Percentiles rank a stretch among this genome's conserved stretches.
Conservation (phyloP, 176 grass and related monocot species). For the Paspalum notatum region DNA sequence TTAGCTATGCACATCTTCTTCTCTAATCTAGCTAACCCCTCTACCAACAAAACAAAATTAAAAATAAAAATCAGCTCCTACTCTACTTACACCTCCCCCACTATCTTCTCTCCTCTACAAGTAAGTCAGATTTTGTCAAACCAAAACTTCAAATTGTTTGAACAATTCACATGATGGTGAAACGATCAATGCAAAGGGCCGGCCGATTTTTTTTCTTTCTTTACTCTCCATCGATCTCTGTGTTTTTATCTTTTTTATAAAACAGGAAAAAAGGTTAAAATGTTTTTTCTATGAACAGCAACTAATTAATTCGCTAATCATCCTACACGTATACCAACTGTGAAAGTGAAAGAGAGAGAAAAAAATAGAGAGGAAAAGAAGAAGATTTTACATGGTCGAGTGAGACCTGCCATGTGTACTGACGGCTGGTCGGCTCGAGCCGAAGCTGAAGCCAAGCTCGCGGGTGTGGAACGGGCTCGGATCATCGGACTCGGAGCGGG, state of each 20-base stretch:
- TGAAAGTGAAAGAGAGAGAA: background rate
- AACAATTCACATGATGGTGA: conserved; percentile 28
- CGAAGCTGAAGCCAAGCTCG: conserved; percentile 28
- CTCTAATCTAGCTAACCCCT: conserved; percentile 8
- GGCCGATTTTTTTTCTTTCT: no score
- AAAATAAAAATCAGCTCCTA: conserved; percentile 12
- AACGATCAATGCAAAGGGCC: background rate
- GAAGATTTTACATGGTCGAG: conserved; percentile 40
- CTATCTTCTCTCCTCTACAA: background rate
- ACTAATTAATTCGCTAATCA: conserved; percentile 12
- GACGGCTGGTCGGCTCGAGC: conserved; percentile 15
- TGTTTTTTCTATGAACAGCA: conserved; percentile 54
- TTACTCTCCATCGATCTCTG: background rate
- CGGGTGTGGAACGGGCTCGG: conserved; percentile 43
- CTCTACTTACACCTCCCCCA: background rate
- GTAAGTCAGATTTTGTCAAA: conserved; percentile 39
- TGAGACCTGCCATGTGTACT: conserved; percentile 22
- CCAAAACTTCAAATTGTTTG: conserved; percentile 17
- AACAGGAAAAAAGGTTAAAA: background rate
- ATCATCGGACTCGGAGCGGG: conserved; percentile 56
- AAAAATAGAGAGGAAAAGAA: background rate
- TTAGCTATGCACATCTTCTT: background rate
- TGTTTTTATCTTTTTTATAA: background rate
- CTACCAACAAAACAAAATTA: conserved; percentile 19
- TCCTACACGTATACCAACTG: conserved; percentile 8